Percentiles rank a stretch among this genome's conserved stretches.
These are phyloP conservation scores for Cystofilobasidium bisporidii DNA, from an alignment of 768 basidiomycete genomes.

Conservation along the genomic window DNA sequence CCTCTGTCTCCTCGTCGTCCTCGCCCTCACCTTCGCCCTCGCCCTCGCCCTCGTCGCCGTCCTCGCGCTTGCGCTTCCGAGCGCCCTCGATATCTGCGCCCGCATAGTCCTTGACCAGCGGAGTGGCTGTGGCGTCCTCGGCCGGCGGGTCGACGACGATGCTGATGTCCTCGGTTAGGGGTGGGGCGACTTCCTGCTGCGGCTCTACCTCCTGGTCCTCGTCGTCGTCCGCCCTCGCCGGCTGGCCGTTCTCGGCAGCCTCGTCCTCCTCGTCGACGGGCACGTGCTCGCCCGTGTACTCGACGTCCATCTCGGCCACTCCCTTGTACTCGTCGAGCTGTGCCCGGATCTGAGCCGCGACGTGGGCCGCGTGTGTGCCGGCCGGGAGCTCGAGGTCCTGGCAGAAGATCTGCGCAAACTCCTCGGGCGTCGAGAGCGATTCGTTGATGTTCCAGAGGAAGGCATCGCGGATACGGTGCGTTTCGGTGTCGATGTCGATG, in stretches of 20 bases:
- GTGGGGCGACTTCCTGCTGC: constrained; percentile 36
- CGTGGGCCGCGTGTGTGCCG: constrained; percentile 59
- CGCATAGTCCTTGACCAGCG: not conserved
- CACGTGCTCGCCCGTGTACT: constrained; percentile 23
- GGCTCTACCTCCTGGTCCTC: constrained; percentile 17
- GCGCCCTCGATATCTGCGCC: constrained; percentile 27
- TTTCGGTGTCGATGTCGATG: constrained; percentile 87
- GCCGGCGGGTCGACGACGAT: constrained; percentile 40
- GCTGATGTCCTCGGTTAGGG: constrained; percentile 43
- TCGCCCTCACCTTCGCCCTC: constrained; percentile 15
- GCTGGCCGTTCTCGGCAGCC: no score
- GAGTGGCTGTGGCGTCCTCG: no score
- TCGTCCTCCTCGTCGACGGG: not conserved
- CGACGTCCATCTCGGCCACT: constrained; percentile 57
- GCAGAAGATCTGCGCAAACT: constrained; percentile 79
- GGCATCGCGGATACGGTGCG: constrained; percentile 81
- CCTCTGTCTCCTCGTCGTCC: constrained; percentile 15
- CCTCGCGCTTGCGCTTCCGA: constrained; percentile 13
- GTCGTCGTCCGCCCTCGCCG: constrained; percentile 8
- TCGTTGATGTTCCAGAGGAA: constrained; percentile 88
- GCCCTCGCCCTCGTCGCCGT: constrained; percentile 27
- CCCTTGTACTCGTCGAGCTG: constrained; percentile 86
- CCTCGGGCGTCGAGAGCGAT: constrained; percentile 66
- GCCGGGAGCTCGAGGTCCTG: constrained; percentile 70
- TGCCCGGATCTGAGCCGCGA: constrained; percentile 76